Evolutionary conservation across 2,329 filamentous ascomycete species (phyloP).

Genomic region (Cercospora sp.): DNA sequence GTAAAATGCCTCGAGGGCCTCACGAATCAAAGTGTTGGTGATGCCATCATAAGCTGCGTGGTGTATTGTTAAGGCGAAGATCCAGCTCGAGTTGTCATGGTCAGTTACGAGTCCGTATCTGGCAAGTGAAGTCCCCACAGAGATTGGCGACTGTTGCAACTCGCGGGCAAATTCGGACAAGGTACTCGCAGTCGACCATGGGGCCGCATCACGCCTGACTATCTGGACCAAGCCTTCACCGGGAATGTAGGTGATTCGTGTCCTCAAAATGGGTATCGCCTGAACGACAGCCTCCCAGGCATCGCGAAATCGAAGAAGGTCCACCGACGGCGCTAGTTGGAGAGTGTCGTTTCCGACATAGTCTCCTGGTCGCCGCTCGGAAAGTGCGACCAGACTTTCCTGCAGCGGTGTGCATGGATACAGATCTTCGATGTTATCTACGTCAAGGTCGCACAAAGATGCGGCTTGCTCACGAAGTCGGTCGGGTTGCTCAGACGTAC

Average conservation of each 20-base stretch:
- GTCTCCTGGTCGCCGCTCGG: constrained; percentile 52
- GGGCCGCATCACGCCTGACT: constrained; percentile 29
- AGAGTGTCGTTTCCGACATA: constrained; percentile 51
- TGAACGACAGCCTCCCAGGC: constrained; percentile 42
- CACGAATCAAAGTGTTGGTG: constrained; percentile 40
- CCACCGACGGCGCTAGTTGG: constrained; percentile 28
- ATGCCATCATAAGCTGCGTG: constrained; percentile 46
- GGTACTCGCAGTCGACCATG: constrained; percentile 29
- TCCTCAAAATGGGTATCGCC: constrained; percentile 42
- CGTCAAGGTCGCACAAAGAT: neutral
- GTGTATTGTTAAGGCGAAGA: constrained; percentile 33
- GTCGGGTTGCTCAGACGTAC: neutral
- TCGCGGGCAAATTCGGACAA: constrained; percentile 40
- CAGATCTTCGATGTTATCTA: constrained; percentile 46
- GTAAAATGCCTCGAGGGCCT: constrained; percentile 29
- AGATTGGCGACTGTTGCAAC: neutral
- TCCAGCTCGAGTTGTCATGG: no score
- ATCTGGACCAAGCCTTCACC: constrained; percentile 23
- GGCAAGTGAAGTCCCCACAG: neutral
- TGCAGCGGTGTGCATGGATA: constrained; percentile 44
- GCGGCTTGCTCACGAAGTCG: neutral
- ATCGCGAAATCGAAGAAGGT: constrained; percentile 36
- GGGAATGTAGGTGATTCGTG: constrained; percentile 25
- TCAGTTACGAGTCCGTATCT: constrained; percentile 4
- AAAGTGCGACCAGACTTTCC: constrained; percentile 52